A percentile compares a stretch with the other conserved stretches of the same genome.
phyloP scores from a whole-genome alignment of 352 stramenopile species.

The Pythium brassicae region DNA sequence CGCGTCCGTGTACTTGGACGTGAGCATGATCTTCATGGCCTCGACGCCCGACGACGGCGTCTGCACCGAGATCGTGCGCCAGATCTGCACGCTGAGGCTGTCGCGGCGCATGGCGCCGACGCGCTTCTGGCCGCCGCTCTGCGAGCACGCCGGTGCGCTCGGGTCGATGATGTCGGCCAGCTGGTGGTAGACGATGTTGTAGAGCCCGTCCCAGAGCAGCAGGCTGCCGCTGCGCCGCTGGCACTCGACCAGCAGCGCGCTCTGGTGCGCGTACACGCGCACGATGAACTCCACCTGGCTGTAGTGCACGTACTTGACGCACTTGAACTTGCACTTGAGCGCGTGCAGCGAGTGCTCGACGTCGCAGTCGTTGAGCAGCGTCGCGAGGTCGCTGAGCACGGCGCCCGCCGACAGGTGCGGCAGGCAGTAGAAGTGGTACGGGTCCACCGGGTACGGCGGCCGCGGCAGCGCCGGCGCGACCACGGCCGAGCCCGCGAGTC shows the following conservation, averaged over 20 bases:
- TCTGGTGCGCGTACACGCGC: slow-evolving; percentile 45
- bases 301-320: slow-evolving; percentile 83
- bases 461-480: slow-evolving; percentile 49
- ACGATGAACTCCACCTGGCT: slow-evolving; percentile 80
- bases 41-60: slow-evolving; percentile 69
- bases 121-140: slow-evolving; percentile 73
- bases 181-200: slow-evolving; percentile 66
- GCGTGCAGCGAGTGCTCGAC: slow-evolving; percentile 68
- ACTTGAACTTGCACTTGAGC: slow-evolving; percentile 85
- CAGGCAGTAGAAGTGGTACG: slow-evolving; percentile 78
- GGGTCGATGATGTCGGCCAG: slow-evolving; percentile 43
- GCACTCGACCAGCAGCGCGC: slow-evolving; percentile 62
- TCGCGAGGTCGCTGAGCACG: slow-evolving; percentile 41
- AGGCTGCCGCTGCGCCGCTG: slow-evolving; percentile 71
- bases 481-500: slow-evolving; percentile 19
- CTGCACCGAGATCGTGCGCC: slow-evolving; percentile 44
- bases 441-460: slow-evolving; percentile 71
- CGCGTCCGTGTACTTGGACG: slow-evolving; percentile 60
- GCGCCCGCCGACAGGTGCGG: slow-evolving; percentile 22
- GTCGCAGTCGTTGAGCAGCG: slow-evolving; percentile 45
- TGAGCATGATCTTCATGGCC: slow-evolving; percentile 85
- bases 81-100: slow-evolving; percentile 51
- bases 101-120: slow-evolving; percentile 32
- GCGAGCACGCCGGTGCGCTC: slow-evolving; percentile 41
- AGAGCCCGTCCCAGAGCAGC: slow-evolving; percentile 79